Conservation (phyloP, 768 basidiomycete species). For the Leccinum imitatum region DNA sequence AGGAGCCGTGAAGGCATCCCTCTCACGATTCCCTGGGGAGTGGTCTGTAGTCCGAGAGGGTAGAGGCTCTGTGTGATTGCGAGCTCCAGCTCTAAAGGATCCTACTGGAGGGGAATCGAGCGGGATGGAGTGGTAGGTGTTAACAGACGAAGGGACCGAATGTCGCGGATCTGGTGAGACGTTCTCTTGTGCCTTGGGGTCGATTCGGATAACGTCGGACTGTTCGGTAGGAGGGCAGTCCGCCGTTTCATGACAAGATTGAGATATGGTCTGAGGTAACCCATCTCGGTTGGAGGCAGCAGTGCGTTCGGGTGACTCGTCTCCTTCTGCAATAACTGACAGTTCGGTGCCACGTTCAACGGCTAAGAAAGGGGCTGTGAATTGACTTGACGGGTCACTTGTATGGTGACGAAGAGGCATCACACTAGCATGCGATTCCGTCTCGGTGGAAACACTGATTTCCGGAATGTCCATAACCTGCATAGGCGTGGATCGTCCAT, state of each 20-base stretch:
- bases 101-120: slow-evolving; percentile 35
- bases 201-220: not conserved
- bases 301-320: slow-evolving; percentile 50
- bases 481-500: not conserved
- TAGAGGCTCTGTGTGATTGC: slow-evolving; percentile 21
- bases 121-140: slow-evolving; percentile 40
- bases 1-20: slow-evolving; percentile 26
- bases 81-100: not conserved
- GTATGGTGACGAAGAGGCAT: slow-evolving; percentile 4
- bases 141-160: slow-evolving; percentile 30
- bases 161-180: slow-evolving; percentile 18
- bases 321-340: slow-evolving; percentile 72
- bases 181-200: slow-evolving; percentile 8
- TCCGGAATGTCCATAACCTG: slow-evolving; percentile 9
- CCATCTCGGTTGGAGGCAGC: not conserved
- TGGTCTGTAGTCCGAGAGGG: slow-evolving; percentile 9
- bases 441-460: slow-evolving; percentile 8
- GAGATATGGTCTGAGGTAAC: not conserved
- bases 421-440: not conserved
- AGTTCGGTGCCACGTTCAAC: slow-evolving; percentile 43
- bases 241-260: not conserved
- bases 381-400: not conserved
- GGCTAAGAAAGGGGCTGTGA: slow-evolving; percentile 20
- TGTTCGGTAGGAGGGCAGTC: not conserved
- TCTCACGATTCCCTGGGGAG: slow-evolving; percentile 10